These are phyloP conservation scores for Posidonia oceanica DNA, from an alignment of 116 monocot genomes.

Conservation along the genomic window DNA sequence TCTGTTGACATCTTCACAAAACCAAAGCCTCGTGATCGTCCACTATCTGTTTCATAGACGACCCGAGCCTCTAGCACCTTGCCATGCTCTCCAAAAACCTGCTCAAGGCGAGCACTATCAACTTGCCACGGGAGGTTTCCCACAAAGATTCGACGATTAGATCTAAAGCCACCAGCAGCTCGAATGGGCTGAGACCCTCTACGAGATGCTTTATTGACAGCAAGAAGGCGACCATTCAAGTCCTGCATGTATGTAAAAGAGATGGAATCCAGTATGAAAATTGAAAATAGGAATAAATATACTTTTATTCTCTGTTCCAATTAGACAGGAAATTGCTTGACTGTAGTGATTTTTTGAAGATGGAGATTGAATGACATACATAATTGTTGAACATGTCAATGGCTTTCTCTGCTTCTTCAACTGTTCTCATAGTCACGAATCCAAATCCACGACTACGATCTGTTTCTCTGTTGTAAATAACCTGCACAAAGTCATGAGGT, in stretches of 20 bases:
- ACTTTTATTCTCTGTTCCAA: neutral
- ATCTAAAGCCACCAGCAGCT: neutral
- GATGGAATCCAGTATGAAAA: neutral
- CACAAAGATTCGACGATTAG: constrained; percentile 3
- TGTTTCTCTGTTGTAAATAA: constrained; percentile 11
- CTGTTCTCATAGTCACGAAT: constrained; percentile 8
- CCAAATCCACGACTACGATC: constrained; percentile 11
- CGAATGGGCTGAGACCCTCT: constrained; percentile 9
- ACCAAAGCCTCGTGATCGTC: constrained; percentile 10
- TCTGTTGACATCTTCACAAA: constrained; percentile 10
- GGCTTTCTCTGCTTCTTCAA: constrained; percentile 10
- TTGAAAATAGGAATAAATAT: neutral
- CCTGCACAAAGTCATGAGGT: neutral
- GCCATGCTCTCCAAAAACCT: constrained; percentile 3
- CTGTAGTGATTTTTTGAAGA: neutral
- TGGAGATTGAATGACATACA: neutral
- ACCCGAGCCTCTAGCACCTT: constrained; percentile 6
- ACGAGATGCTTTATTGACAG: constrained; percentile 4
- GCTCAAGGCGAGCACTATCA: constrained; percentile 2
- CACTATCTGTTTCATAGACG: constrained; percentile 4
- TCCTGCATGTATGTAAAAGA: neutral
- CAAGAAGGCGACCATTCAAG: constrained; percentile 3
- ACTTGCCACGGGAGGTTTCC: constrained; percentile 6
- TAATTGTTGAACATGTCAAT: constrained; percentile 5
- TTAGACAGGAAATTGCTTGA: neutral